phyloP scores from a whole-genome alignment of 495 filamentous ascomycete genomes.

The Aspergillus indologenus region DNA sequence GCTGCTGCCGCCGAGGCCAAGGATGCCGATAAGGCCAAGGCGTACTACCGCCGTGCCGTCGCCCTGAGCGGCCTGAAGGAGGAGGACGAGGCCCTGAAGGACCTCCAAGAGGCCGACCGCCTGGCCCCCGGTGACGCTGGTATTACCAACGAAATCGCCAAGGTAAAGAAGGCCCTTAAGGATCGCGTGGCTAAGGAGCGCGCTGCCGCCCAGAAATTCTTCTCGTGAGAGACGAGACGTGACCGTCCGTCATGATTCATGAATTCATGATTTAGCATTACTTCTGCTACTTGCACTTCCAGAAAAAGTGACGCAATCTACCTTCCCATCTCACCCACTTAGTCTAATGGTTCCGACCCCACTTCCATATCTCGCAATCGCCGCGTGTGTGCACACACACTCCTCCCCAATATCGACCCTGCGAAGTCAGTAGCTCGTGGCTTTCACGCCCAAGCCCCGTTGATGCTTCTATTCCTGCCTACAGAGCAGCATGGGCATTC shows the following conservation, averaged over 20 bases:
- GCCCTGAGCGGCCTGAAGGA: slow-evolving; percentile 74
- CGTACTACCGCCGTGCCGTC: slow-evolving; percentile 74
- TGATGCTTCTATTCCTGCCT: too few species aligned
- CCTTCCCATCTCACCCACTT: background rate
- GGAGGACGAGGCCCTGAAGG: slow-evolving; percentile 77
- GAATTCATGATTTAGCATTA: slow-evolving; percentile 22
- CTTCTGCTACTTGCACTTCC: background rate
- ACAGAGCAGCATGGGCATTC: too few species aligned
- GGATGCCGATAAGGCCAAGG: slow-evolving; percentile 84
- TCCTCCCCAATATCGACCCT: background rate
- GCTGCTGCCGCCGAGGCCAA: slow-evolving; percentile 51
- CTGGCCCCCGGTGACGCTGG: slow-evolving; percentile 74
- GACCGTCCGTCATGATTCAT: slow-evolving; percentile 28
- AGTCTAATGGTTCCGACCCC: background rate
- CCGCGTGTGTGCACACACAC: background rate
- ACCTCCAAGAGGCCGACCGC: slow-evolving; percentile 72
- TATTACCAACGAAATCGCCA: slow-evolving; percentile 67
- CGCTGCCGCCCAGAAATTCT: slow-evolving; percentile 85
- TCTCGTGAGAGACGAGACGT: slow-evolving; percentile 42
- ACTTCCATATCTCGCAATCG: background rate
- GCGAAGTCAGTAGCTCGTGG: background rate
- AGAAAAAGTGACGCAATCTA: background rate
- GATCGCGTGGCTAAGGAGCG: slow-evolving; percentile 81
- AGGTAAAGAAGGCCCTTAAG: slow-evolving; percentile 70
- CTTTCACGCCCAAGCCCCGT: too few species aligned